phyloP scores from a whole-genome alignment of 2,329 filamentous ascomycete genomes.

The Aspergillus nomiae region DNA sequence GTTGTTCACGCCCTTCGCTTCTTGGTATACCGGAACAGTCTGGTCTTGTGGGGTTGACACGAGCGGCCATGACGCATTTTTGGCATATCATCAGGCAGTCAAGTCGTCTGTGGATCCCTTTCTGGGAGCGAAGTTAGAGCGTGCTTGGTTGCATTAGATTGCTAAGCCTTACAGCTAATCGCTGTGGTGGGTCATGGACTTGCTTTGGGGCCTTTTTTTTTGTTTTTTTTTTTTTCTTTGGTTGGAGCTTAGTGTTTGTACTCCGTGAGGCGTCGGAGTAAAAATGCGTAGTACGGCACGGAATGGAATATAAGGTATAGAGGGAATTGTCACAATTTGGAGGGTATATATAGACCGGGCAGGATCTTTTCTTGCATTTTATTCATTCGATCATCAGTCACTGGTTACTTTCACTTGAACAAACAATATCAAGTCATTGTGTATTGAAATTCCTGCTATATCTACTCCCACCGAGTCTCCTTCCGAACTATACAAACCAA shows the following conservation, averaged over 20 bases:
- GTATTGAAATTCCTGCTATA: neutral
- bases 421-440: neutral
- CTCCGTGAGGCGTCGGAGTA: slow-evolving; percentile 8
- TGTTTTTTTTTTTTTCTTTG: neutral
- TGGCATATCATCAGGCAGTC: neutral
- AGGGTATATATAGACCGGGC: slow-evolving; percentile 3
- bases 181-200: neutral
- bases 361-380: neutral
- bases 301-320: neutral
- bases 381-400: neutral
- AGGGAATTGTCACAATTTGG: neutral
- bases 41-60: slow-evolving; percentile 3
- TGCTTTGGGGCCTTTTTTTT: neutral
- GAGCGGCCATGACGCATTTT: neutral
- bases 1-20: slow-evolving; percentile 4
- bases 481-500: neutral
- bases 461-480: neutral
- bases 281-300: neutral
- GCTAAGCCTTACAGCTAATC: slow-evolving; percentile 8
- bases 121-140: neutral
- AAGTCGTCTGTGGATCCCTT: neutral
- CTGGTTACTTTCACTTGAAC: neutral
- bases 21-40: slow-evolving; percentile 3
- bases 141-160: neutral
- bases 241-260: neutral